Conservation (phyloP, 2,329 filamentous ascomycete genomes). For the Aspergillus sp. region DNA sequence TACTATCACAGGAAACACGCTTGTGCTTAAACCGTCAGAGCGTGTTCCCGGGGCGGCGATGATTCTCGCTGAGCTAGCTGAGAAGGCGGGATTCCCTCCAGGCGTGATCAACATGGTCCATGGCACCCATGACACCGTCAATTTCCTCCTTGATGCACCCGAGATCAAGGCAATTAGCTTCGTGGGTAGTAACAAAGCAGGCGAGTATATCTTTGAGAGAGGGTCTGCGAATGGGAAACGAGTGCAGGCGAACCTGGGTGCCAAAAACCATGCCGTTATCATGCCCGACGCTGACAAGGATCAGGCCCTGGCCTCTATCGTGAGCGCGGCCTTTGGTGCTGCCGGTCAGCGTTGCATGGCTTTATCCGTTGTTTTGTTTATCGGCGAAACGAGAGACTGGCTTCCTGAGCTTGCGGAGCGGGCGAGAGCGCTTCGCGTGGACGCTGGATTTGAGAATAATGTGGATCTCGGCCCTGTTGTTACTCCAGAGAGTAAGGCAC, state of each 20-base stretch:
- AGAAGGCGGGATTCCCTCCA: conserved; percentile 64
- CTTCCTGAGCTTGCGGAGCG: conserved; percentile 62
- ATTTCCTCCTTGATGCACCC: conserved; percentile 69
- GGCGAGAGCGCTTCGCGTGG: conserved; percentile 59
- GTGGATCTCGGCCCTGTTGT: conserved; percentile 65
- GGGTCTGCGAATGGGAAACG: conserved; percentile 69
- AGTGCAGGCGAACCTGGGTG: conserved; percentile 69
- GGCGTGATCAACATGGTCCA: conserved; percentile 68
- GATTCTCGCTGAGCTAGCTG: conserved; percentile 64
- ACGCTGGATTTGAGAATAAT: conserved; percentile 63
- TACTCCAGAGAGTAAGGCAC: conserved; percentile 61
- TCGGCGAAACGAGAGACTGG: conserved; percentile 67
- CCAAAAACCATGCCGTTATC: conserved; percentile 69
- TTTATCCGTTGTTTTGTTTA: conserved; percentile 62
- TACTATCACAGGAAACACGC: conserved; percentile 63
- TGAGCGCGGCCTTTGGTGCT: conserved; percentile 67
- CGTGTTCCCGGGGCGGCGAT: conserved; percentile 65
- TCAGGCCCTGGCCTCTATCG: conserved; percentile 64
- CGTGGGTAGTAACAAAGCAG: conserved; percentile 66
- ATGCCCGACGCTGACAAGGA: conserved; percentile 70
- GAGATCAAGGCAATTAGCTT: conserved; percentile 69
- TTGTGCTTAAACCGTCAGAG: conserved; percentile 66
- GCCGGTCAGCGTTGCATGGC: conserved; percentile 71
- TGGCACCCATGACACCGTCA: conserved; percentile 63
- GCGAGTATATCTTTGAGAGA: conserved; percentile 67